Conservation (phyloP, 257 asterid species). For the Striga asiatica region DNA sequence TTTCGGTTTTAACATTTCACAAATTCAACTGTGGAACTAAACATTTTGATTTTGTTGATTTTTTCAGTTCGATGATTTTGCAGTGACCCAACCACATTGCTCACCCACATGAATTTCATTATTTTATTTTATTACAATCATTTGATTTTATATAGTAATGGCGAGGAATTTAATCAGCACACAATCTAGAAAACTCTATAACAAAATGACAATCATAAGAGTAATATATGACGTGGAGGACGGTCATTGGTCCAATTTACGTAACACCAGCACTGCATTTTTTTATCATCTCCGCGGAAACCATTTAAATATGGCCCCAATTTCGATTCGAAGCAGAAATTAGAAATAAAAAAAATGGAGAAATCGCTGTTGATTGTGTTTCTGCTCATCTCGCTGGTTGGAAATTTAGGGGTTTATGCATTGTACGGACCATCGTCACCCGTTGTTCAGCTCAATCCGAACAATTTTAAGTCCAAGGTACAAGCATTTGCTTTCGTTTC, state of each 20-base stretch:
- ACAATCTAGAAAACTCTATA: no score
- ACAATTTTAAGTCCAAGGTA: slow-evolving; percentile 94
- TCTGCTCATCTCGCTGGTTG: slow-evolving; percentile 25
- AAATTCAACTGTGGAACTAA: no score
- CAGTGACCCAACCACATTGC: no score
- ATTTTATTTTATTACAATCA: no score
- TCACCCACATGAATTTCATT: no score
- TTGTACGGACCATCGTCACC: slow-evolving; percentile 80
- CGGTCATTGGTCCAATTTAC: slow-evolving; percentile 22
- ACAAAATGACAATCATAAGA: not conserved
- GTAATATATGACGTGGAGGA: slow-evolving; percentile 17
- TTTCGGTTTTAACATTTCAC: no score
- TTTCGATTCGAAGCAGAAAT: not conserved
- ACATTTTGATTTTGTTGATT: no score
- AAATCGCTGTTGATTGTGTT: slow-evolving; percentile 31
- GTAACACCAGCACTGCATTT: slow-evolving; percentile 16
- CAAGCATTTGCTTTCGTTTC: slow-evolving; percentile 11
- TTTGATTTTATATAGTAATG: not conserved
- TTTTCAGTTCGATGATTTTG: no score
- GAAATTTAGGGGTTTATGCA: slow-evolving; percentile 37
- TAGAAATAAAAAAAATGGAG: slow-evolving; percentile 25
- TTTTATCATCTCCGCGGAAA: slow-evolving; percentile 6
- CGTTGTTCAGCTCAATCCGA: slow-evolving; percentile 77
- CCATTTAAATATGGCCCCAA: not conserved
- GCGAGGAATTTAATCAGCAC: no score